Conservation (phyloP, 371 early-diverging fungal genomes). For the Syncephalastrum sp. region DNA sequence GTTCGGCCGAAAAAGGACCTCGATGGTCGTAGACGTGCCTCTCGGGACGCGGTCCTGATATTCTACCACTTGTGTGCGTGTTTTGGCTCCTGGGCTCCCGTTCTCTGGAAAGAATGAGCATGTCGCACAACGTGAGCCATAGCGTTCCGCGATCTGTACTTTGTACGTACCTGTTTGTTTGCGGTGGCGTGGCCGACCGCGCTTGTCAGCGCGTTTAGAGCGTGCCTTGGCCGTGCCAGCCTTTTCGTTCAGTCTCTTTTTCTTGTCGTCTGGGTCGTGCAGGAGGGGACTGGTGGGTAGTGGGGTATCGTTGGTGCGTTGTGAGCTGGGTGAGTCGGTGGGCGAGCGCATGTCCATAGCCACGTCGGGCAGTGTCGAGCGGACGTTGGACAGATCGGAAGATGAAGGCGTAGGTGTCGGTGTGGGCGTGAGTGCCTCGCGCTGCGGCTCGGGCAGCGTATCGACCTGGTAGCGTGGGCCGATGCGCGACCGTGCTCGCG, state of each 20-base stretch:
- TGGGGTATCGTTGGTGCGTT: no score
- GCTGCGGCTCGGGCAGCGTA: slow-evolving; percentile 55
- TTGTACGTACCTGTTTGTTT: slow-evolving; percentile 5
- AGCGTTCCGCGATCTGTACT: not conserved
- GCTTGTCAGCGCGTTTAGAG: slow-evolving; percentile 6
- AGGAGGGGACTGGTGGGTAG: no score
- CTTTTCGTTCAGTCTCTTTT: not conserved
- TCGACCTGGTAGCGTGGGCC: slow-evolving; percentile 78
- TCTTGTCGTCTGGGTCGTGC: no score
- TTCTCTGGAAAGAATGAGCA: not conserved
- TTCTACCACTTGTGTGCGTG: slow-evolving; percentile 4
- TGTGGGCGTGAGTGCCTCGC: not conserved
- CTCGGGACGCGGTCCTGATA: slow-evolving; percentile 16
- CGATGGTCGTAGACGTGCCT: slow-evolving; percentile 53
- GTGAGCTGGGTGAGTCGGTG: no score
- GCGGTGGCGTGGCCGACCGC: slow-evolving; percentile 1
- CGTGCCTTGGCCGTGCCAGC: not conserved
- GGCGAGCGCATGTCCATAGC: no score
- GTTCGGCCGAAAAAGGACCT: slow-evolving; percentile 36
- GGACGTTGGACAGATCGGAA: not conserved
- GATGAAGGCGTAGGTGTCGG: slow-evolving; percentile 1
- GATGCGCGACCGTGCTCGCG: slow-evolving; percentile 77
- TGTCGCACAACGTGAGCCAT: not conserved
- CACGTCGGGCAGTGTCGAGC: not conserved
- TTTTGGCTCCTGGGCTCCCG: not conserved